Base-by-base conservation (phyloP, 805 yeast species). In the Candida broadrunensis region DNA sequence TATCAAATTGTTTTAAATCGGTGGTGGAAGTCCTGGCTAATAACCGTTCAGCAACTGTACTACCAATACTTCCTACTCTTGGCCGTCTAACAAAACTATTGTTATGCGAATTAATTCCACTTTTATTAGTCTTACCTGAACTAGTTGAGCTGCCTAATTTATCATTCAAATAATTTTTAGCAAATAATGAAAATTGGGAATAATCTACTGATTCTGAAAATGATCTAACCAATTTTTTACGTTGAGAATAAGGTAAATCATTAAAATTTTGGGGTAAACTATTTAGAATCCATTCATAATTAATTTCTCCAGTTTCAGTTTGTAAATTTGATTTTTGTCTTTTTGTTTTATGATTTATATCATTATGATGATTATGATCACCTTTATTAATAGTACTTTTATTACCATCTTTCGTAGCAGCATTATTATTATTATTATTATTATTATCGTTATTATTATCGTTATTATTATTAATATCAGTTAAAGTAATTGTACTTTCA, bases 161-260 rank as follows among this genome's bases (percentile, higher is more conserved):
- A 16, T 59, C 64, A 5, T 55, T 52, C 29, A 61, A 54, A 39
- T 50, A 63, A 45, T 60, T 62, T 45, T 65, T 68, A 19, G 73
- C 72, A 46, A 60, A 67, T 12, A 60, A 45, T 5, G 73, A 62
- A 42, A 70, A 70, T 37, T 69, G 74, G 7, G 73, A 65, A 47
- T 68, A 70, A 49, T 70, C 75, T 20, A 69, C 56, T 29, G 64
- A 56, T 4, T 65, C 69, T 20, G 69, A 61, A 41, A 63, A 60
- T 9, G 67, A 63, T 37, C 56, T 57, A 13, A 62, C 73, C 35
- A 43, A 68, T 46, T 67, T 77, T 42, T 78, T 75, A 39, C 88
- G 62, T 49, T 77, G 83, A 1, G 85, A 77, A 52, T 80, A 80
- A 0, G 85, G 85, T 44, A 79, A 60, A 18, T 72, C 75, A 42